A percentile compares a stretch with the other conserved stretches of the same genome.
Evolutionary conservation across 352 stramenopile genomes (phyloP).

Genomic region (Pythium volutum): DNA sequence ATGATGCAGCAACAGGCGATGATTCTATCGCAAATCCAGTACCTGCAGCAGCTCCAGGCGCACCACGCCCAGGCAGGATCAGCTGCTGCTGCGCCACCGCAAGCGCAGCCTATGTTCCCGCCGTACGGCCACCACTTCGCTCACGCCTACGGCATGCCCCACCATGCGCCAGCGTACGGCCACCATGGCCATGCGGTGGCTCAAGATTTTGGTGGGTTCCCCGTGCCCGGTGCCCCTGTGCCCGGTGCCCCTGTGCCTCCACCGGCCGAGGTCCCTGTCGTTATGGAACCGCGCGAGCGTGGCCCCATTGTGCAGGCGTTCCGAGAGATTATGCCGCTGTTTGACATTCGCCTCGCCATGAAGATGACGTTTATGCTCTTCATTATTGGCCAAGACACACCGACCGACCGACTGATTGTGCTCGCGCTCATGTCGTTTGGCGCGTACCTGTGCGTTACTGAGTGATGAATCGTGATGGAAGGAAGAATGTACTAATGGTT

Average conservation of each 20-base stretch:
- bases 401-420: conserved; percentile 68
- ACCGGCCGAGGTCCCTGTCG: conserved; percentile 7
- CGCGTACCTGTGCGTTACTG: conserved; percentile 56
- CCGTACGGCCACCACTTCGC: conserved; percentile 25
- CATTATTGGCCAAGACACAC: conserved; percentile 84
- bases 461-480: no score
- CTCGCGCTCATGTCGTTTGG: conserved; percentile 69
- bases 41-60: conserved; percentile 62
- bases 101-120: conserved; percentile 5
- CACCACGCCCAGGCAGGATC: conserved; percentile 23
- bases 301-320: conserved; percentile 41
- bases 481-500: no score
- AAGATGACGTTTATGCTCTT: conserved; percentile 90
- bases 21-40: conserved; percentile 79
- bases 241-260: not conserved
- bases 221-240: not conserved
- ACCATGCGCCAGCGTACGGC: conserved; percentile 13
- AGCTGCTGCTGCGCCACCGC: not conserved
- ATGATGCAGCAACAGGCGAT: conserved; percentile 80
- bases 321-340: conserved; percentile 53
- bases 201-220: not conserved
- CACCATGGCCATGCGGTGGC: conserved; percentile 10
- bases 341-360: conserved; percentile 72
- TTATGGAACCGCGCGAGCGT: conserved; percentile 17
- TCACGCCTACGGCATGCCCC: conserved; percentile 23